A percentile compares a stretch with the other conserved stretches of the same genome.
Conservation (phyloP, 306 rosid species). For the Begonia masoniana region DNA sequence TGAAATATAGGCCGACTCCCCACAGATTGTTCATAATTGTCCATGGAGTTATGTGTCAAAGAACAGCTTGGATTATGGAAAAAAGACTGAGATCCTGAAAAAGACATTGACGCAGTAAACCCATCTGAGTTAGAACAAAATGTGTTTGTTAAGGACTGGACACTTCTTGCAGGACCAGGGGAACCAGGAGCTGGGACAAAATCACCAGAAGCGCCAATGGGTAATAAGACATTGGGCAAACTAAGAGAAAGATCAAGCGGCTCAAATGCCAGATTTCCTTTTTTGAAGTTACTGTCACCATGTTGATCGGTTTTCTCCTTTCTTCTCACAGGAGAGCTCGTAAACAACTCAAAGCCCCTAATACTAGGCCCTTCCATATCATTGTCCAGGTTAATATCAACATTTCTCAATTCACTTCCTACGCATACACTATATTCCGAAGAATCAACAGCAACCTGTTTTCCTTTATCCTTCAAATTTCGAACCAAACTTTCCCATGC, state of each 20-base stretch:
- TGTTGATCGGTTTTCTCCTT: constrained; percentile 38
- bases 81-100: constrained; percentile 90
- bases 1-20: constrained; percentile 87
- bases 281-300: constrained; percentile 33
- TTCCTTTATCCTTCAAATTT: constrained; percentile 73
- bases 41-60: constrained; percentile 70
- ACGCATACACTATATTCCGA: constrained; percentile 38
- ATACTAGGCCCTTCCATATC: constrained; percentile 80
- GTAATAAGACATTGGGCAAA: constrained; percentile 87
- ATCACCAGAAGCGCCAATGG: constrained; percentile 60
- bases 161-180: constrained; percentile 72
- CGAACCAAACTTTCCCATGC: constrained; percentile 21
- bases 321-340: constrained; percentile 69
- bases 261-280: constrained; percentile 43
- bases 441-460: constrained; percentile 50
- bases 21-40: constrained; percentile 78
- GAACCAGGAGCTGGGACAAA: constrained; percentile 53
- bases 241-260: constrained; percentile 89
- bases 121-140: constrained; percentile 77
- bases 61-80: constrained; percentile 98
- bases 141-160: constrained; percentile 71
- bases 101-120: constrained; percentile 80
- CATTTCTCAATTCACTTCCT: constrained; percentile 40
- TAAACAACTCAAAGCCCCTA: constrained; percentile 78
- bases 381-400: constrained; percentile 24